Conservation (phyloP, 345 rosid genomes). For the Dipteronia dyeriana region DNA sequence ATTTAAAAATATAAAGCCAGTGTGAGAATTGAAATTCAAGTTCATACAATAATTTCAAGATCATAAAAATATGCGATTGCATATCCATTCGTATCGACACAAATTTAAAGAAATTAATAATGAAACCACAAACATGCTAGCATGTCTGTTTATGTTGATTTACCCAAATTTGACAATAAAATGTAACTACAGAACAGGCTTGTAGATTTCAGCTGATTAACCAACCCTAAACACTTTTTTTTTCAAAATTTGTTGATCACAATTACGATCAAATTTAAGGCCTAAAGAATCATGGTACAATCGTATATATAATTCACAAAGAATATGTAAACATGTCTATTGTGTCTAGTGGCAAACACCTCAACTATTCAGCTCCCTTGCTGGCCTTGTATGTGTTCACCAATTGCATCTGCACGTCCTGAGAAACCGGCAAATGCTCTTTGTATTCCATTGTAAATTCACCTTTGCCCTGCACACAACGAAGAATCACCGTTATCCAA, state of each 20-base stretch:
- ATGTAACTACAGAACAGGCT: not conserved
- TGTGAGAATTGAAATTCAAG: no score
- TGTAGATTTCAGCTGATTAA: not conserved
- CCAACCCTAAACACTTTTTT: not conserved
- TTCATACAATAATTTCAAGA: no score
- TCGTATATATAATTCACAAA: not conserved
- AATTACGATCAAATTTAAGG: not conserved
- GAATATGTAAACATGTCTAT: not conserved
- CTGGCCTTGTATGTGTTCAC: conserved; percentile 71
- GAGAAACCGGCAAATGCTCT: conserved; percentile 83
- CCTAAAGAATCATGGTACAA: not conserved
- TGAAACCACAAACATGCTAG: not conserved
- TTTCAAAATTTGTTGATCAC: not conserved
- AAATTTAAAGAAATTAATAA: not conserved
- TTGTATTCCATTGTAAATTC: conserved; percentile 99
- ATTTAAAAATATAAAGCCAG: no score
- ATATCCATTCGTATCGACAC: not conserved
- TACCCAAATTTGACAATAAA: no score
- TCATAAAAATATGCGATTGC: not conserved
- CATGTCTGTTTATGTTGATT: not conserved
- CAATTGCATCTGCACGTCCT: conserved; percentile 82
- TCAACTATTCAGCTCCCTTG: conserved; percentile 49
- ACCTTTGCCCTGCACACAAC: conserved; percentile 72
- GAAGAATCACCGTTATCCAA: not conserved
- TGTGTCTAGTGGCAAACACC: not conserved